Base-by-base conservation (phyloP, 352 stramenopile genomes). In the Globisporangium radiosum region DNA sequence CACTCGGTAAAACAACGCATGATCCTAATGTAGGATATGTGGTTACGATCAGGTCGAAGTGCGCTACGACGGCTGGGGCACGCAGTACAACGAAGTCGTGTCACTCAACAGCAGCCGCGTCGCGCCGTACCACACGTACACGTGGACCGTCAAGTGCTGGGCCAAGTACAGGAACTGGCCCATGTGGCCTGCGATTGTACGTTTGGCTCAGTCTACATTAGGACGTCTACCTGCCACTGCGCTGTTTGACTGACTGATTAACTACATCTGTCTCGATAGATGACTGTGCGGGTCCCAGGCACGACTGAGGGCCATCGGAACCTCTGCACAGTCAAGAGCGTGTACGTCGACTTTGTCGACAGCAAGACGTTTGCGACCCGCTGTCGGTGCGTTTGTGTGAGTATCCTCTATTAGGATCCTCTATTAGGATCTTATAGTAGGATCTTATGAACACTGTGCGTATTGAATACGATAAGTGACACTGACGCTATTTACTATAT, bases 141-240 rank as follows among this genome's bases (percentile, higher is more conserved):
- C 83, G 51, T 90, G 72, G 78, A 61, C 68, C 7, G 80, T 90
- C 62, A 90, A 90, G 59, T 88, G 80, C 58, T 92, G 83, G 83
- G 78, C 82, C 51, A 89, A 87, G 57, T 92, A 88, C 62, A 68
- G 78, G 14, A 92, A 92, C 54, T 92, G 79, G 78, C 83, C 80
- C 1, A 66, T 75, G 50, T 92, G 83, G 83, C 80, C 83, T 3
- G 81, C 78, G 4, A 19, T 92, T 37, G 82, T 92, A 48, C n/a
- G 71, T 68, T 44, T 8, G 40, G 2, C 25, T 3, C 2, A 33
- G 25, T 1, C 25, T 33, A 33, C 25, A 33, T 33, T 33, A 33
- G 25, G 25, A 33, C 25, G 25, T 33, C 1, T 33, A 33, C 25
- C 25, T 3, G 25, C 25, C 25, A 33, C 25, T 33, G 25, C 25